Conservation (phyloP, 352 stramenopile species). For the Pythium volutum region DNA sequence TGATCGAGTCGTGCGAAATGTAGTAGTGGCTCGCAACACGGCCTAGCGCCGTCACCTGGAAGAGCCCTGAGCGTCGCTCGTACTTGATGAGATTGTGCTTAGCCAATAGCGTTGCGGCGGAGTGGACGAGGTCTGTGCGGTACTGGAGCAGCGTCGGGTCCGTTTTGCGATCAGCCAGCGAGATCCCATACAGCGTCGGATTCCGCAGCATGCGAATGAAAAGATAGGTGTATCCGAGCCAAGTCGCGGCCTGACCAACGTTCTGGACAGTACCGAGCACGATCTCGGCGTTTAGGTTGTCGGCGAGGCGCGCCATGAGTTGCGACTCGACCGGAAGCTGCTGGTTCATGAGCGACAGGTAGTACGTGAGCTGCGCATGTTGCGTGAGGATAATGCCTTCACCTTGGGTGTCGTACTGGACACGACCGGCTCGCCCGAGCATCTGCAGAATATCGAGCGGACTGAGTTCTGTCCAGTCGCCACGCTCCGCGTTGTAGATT, state of each 20-base stretch:
- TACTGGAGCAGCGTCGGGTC: conserved; percentile 95
- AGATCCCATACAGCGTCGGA: conserved; percentile 95
- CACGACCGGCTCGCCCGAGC: conserved; percentile 97
- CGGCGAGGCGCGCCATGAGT: conserved; percentile 93
- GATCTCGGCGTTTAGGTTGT: conserved; percentile 99
- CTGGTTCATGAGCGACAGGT: conserved; percentile 99
- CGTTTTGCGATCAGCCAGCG: conserved; percentile 76
- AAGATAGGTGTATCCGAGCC: conserved; percentile 99
- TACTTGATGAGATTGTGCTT: conserved; percentile 98
- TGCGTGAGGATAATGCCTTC: conserved; percentile 99
- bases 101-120: conserved; percentile 93
- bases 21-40: conserved; percentile 99
- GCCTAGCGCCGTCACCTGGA: conserved; percentile 97
- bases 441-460: conserved; percentile 99
- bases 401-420: conserved; percentile 97
- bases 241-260: conserved; percentile 94
- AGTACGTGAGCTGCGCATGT: conserved; percentile 99
- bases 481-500: conserved; percentile 99
- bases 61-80: conserved; percentile 92
- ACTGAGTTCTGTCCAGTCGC: conserved; percentile 97
- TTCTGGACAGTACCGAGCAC: conserved; percentile 96
- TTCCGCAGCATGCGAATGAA: conserved; percentile 99
- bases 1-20: conserved; percentile 97
- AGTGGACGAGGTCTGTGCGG: conserved; percentile 95
- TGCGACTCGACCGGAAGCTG: conserved; percentile 99